A percentile compares a stretch with the other conserved stretches of the same genome.
Conservation (phyloP, 768 basidiomycete species). For the Sutorius australiensis region DNA sequence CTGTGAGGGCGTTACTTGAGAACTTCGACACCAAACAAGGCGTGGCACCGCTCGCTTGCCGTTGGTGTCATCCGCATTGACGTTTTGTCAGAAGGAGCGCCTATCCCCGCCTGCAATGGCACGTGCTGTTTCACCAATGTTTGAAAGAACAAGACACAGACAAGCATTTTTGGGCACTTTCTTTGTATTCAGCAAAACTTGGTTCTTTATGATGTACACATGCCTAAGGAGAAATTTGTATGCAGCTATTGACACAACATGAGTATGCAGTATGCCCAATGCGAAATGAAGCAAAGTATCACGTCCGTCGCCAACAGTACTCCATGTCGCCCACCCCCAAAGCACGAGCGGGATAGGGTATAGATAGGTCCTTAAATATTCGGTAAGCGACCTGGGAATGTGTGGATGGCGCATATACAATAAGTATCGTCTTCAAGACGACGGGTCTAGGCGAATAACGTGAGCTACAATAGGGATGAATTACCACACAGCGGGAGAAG, state of each 20-base stretch:
- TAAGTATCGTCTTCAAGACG: constrained; percentile 30
- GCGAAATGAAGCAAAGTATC: constrained; percentile 27
- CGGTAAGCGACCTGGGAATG: constrained; percentile 9
- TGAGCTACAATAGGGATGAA: constrained; percentile 18
- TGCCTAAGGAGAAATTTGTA: constrained; percentile 31
- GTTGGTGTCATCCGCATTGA: constrained; percentile 6
- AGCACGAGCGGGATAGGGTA: constrained; percentile 21
- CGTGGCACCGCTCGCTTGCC: neutral
- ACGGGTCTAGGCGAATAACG: constrained; percentile 21
- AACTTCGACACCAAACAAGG: constrained; percentile 2
- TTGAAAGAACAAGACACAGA: neutral
- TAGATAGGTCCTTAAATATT: constrained; percentile 35
- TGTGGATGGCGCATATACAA: constrained; percentile 21
- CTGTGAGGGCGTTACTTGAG: constrained; percentile 14
- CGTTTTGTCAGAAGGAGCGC: constrained; percentile 4
- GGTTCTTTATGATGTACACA: constrained; percentile 33
- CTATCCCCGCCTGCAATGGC: neutral
- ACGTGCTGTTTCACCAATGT: constrained; percentile 6
- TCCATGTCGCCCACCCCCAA: constrained; percentile 27
- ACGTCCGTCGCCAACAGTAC: constrained; percentile 15
- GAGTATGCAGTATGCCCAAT: constrained; percentile 29
- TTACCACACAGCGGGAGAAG: constrained; percentile 61
- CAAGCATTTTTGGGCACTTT: neutral
- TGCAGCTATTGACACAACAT: constrained; percentile 38
- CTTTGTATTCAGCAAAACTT: constrained; percentile 28